A percentile compares a stretch with the other conserved stretches of the same genome.
These are phyloP conservation scores for Colletotrichum lupini DNA, from an alignment of 2,329 filamentous ascomycete genomes.

Conservation along the genomic window DNA sequence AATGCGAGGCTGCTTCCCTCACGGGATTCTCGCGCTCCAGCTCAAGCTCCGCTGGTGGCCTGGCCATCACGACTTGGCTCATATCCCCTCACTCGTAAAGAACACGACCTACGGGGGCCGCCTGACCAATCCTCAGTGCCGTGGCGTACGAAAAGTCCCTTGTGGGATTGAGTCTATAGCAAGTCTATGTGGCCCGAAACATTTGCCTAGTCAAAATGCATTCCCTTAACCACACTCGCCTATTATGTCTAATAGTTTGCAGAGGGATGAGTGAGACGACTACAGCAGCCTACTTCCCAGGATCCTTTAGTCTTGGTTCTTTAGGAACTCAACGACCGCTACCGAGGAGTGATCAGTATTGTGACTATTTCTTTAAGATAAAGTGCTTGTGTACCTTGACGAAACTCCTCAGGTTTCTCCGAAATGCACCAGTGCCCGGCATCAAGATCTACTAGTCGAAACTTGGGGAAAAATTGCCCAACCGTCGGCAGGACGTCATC, in stretches of 20 bases:
- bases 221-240: background rate
- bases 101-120: background rate
- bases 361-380: background rate
- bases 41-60: background rate
- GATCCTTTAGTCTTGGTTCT: conserved; percentile 54
- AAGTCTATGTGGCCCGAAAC: background rate
- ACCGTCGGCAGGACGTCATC: conserved; percentile 85
- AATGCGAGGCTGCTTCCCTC: background rate
- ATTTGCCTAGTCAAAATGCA: background rate
- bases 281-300: background rate
- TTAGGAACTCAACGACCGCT: conserved; percentile 75
- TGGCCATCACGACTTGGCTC: background rate
- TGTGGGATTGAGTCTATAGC: background rate
- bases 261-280: background rate
- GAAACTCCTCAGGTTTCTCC: conserved; percentile 85
- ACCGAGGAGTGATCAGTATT: conserved; percentile 19
- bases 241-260: background rate
- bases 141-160: background rate
- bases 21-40: background rate
- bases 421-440: conserved; percentile 90
- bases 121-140: background rate
- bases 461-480: conserved; percentile 84
- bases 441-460: conserved; percentile 78
- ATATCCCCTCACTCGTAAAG: background rate
- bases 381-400: conserved; percentile 66